Base-by-base conservation (phyloP, 2,329 filamentous ascomycete genomes). In the Penicillium italicum region DNA sequence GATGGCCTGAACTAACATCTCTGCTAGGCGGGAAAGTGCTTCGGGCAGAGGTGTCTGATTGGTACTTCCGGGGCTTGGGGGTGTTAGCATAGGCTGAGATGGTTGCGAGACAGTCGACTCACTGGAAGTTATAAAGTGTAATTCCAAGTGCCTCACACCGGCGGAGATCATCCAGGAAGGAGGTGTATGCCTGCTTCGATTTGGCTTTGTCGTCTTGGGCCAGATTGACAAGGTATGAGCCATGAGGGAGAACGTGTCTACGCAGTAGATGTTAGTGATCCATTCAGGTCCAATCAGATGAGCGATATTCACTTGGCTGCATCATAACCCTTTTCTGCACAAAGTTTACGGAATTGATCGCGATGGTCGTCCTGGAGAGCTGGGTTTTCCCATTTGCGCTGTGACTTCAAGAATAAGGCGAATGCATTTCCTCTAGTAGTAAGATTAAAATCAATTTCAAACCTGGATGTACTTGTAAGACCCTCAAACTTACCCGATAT, bases 141-240 rank as follows among this genome's bases (percentile, higher is more conserved):
- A 99, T 96, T 1, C 91, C 91, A 0, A 99, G 83, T 43, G 82
- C 80, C 68, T 96, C 89, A 72, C 94, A 97, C 10, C 94, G 85
- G 48, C 84, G 78, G 1, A 99, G 80, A 71, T 99, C 94, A 66
- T 99, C 92, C 16, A 96, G 69, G 72, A 99, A 99, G 55, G 85
- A 84, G 37, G 79, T 81, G 70, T 96, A 97, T 1, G 92, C 92
- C 76, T 97, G 91, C 49, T 85, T 82, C 2, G 91, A 90, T 72
- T 96, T 95, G 37, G 81, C 82, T 26, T 83, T 72, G 67, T 97
- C 92, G 5, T 85, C 81, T 68, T 96, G 91, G 0, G 94, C 94
- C 6, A 99, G 84, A 70, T 99, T 99, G 68, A 99, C 91, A 8
- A 99, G 87, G 72, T 99, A 99, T 1, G 90, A 96, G 33, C 94